Evolutionary conservation across 495 filamentous ascomycete genomes (phyloP).

Genomic region (Terfezia claveryi): DNA sequence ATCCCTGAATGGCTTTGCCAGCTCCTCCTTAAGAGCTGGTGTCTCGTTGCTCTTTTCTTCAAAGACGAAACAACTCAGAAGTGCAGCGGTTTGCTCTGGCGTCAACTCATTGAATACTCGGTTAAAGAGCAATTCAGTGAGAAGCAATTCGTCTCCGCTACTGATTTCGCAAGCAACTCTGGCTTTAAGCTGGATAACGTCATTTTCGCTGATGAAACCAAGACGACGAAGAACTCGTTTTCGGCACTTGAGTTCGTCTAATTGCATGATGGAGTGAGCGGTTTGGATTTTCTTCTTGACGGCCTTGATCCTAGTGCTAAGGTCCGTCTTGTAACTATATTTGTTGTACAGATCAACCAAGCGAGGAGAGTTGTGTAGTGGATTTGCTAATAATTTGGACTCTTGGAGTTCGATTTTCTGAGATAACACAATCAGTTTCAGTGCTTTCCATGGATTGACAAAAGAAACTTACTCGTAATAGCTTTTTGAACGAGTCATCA

Average conservation of each 20-base stretch:
- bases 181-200: conserved; percentile 87
- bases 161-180: conserved; percentile 87
- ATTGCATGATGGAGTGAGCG: conserved; percentile 64
- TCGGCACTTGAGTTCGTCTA: conserved; percentile 86
- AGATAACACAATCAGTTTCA: background rate
- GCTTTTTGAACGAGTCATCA: conserved; percentile 79
- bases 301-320: conserved; percentile 55
- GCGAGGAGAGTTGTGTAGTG: conserved; percentile 69
- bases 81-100: conserved; percentile 64
- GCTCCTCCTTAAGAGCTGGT: conserved; percentile 50
- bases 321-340: conserved; percentile 58
- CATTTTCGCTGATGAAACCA: conserved; percentile 80
- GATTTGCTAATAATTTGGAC: conserved; percentile 67
- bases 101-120: conserved; percentile 90
- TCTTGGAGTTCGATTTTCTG: conserved; percentile 92
- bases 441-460: background rate
- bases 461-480: conserved; percentile 40
- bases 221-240: conserved; percentile 94
- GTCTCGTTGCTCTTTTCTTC: conserved; percentile 73
- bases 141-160: conserved; percentile 61
- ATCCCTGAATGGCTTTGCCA: conserved; percentile 63
- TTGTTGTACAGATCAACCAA: conserved; percentile 61
- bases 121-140: conserved; percentile 86
- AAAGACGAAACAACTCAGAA: conserved; percentile 83
- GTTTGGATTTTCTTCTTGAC: conserved; percentile 68